Evolutionary conservation across 257 asterid species (phyloP), one percentile per base, ranked within the genome.

Genomic region (Plantago major): DNA sequence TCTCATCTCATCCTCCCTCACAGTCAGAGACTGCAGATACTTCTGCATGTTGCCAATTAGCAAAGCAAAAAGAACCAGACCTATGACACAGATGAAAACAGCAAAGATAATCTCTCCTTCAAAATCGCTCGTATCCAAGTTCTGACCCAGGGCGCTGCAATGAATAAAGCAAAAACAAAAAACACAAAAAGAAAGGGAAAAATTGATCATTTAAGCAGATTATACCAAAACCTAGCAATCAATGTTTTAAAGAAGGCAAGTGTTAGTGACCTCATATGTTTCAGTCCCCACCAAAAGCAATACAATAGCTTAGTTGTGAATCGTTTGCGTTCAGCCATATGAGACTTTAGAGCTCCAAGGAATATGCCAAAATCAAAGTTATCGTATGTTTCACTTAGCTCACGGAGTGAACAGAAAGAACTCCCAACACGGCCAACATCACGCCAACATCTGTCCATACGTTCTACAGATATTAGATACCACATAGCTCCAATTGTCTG

Each of bases 221-320:
- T 30, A 19, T 18, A 15, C 9, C 15, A 52, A 37, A 18, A 10
- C 57, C 12, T 19, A 18, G 30, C 40, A 11, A 10, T 6, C 30
- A 9, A 52, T 18, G 38, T 16, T 9, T 18, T 6, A 22, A 18
- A 11, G 12, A 18, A 51, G 33, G 17, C 2, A 10, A 6, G 63
- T 56, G 28, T 26, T 13, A 15, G n/a, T 76, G 74, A 89, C 99
- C 99, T 93, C 73, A 93, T 76, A 77, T 93, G 90, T 79, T 90
- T 97, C 77, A 93, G 84, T 14, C 99, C 97, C 97, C 99, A 93
- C 99, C 99, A 93, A 22, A 93, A 84, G 67, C 99, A 93, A 76
- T 93, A 93, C 69, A 93, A 85, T 55, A 89, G 89, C 68, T 93
- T 93, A 38, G 90, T 69, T 64, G 77, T 40, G 72, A 93, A 93